Percentiles rank a stretch among this genome's conserved stretches.
Evolutionary conservation across 2,329 filamentous ascomycete species (phyloP).

Genomic region (Exophiala xenobiotica): DNA sequence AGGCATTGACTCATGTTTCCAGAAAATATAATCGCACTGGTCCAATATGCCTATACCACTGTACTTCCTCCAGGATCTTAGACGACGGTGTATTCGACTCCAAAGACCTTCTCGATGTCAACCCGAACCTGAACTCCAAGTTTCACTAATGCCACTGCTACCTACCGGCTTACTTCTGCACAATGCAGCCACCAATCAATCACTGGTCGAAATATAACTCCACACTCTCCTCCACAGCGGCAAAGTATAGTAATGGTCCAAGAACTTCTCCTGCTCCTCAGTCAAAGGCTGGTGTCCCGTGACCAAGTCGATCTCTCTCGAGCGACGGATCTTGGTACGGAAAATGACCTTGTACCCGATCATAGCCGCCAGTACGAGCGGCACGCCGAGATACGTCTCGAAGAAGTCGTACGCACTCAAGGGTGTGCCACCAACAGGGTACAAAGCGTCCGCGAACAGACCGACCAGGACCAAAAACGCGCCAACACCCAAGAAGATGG

Average conservation of each 20-base stretch:
- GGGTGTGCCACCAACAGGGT: not conserved
- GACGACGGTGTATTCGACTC: too few relatives aligned
- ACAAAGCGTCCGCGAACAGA: slow-evolving; percentile 1
- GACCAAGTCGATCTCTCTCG: slow-evolving; percentile 3
- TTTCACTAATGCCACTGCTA: too few relatives aligned
- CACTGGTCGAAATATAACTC: slow-evolving; percentile 5
- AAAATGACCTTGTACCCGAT: slow-evolving; percentile 2
- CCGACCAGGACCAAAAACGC: slow-evolving; percentile 2
- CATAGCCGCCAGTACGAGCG: not conserved
- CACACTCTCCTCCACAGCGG: not conserved
- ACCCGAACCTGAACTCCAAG: too few relatives aligned
- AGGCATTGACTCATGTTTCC: too few relatives aligned
- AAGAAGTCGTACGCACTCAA: slow-evolving; percentile 2
- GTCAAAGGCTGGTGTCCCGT: slow-evolving; percentile 2
- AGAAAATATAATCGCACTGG: too few relatives aligned
- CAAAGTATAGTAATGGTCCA: slow-evolving; percentile 2
- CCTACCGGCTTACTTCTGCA: too few relatives aligned
- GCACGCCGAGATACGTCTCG: not conserved
- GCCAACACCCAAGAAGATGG: slow-evolving; percentile 1
- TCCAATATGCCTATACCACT: too few relatives aligned
- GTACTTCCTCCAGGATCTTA: too few relatives aligned
- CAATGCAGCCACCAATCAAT: too few relatives aligned
- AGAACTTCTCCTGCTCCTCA: slow-evolving; percentile 4
- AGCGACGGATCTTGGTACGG: not conserved
- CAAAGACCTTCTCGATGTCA: too few relatives aligned